Evolutionary conservation across 106 monocot species (phyloP), one percentile per base, ranked within the genome.

Genomic region (Allium sativum): DNA sequence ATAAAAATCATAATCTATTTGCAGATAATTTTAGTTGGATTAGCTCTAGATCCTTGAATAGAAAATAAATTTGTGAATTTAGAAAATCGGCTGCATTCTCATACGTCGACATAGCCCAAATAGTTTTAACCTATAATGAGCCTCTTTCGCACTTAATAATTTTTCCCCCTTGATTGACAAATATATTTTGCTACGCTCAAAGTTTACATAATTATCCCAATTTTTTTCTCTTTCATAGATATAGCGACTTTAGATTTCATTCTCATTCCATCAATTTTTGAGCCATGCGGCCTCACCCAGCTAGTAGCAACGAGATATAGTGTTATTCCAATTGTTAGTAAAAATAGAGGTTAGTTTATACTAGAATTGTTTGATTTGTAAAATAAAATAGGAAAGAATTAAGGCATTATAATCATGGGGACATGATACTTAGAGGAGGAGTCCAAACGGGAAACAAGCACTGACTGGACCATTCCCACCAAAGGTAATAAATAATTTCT

Each of bases 231-330:
- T 65, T 45, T 72, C 21, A 21, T 65, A 96, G 96, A 96, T 96
- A 71, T 96, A 96, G 96, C 96, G 45, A 90, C 87, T 54, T 74
- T 90, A 48, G 96, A 96, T 59, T 91, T 91, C 66, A 91, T 96
- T 65, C 77, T 96, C 48, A 90, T 96, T 73, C 96, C 96, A 48
- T 96, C 96, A 46, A 59, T 96, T 54, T 96, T 96, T 68, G 96
- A 96, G 66, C 96, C 96, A n/a, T 96, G 96, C 65, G 96, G 96
- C 16, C 71, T 96, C 45, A 96, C 96, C 18, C 96, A 96, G 61
- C 84, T 96, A 45, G 81, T 74, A 21, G 96, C 96, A 12, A 96
- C 91, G 96, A 71, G 96, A 73, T 96, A 96, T 80, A 90, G 96
- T 8, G 79, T 90, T 58, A 85, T 96, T 59, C 96, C 96, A 17